Base-by-base conservation (phyloP, 2,329 filamentous ascomycete species). In the Diaporthe longicolla region DNA sequence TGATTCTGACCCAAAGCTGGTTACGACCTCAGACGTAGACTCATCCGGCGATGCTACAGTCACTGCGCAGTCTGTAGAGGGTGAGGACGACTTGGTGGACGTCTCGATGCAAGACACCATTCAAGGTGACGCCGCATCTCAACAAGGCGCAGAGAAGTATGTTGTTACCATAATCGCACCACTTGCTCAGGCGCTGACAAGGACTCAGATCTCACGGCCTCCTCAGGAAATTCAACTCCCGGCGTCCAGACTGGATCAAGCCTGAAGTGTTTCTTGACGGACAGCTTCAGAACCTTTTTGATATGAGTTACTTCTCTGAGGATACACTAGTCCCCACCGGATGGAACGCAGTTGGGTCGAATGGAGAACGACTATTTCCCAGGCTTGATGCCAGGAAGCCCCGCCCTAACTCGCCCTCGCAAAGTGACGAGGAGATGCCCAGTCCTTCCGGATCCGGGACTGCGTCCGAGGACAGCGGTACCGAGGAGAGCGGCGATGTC, bases 71-170 rank as follows among this genome's bases (percentile, higher is more conserved):
- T 98, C 95, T 4, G 89, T 97, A 2, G 93, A 95, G 81, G 94
- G 95, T 13, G 96, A 98, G 81, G 95, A 98, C 75, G 94, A 94
- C 75, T 91, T 98, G 79, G 94, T 98, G 8, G 94, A 98, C 80
- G 92, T 99, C 21, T 94, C 93, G 0, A 95, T 98, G 92, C 92
- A 91, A 70, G 93, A 95, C 78, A 85, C 85, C 17, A 19, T 55
- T 21, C 85, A 88, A 73, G 77, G 78, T 32, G 81, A 52, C 7
- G n/a, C n/a, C 9, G 29, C 63, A 9, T 54, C 69, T 26, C 58
- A 70, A 24, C 50, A 52, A 26, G 73, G 70, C 68, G 74, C 70
- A 73, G 76, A 81, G 61, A 78, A 77, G 80, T 84, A 81, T 76
- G 80, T 75, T 26, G 7, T 2, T 4, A 45, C 29, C 15, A 19